Evolutionary conservation across 2,329 filamentous ascomycete genomes (phyloP), one percentile per base, ranked within the genome.

Genomic region (Thermomyces lanuginosus): DNA sequence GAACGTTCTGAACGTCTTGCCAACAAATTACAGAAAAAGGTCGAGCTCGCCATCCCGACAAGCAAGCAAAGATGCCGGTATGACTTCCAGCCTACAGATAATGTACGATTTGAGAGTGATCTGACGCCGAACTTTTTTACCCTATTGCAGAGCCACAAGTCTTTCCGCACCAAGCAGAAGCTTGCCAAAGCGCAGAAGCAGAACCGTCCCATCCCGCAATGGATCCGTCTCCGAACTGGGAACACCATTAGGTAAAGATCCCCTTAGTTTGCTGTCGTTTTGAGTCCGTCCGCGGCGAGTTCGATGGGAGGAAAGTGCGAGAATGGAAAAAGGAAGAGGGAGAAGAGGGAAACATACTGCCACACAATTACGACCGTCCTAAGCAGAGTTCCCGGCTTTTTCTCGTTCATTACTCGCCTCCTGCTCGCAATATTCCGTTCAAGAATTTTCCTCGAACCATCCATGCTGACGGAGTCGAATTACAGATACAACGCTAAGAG

Each of bases 101-200:
- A 11, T 20, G 16, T 15, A 14, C n/a, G 18, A 22, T 26, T 28
- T 15, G 16, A 14, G 2, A 4, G 2, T 24, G 8, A 16, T 16
- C n/a, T 16, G n/a, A 16, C 8, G 13, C 22, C 15, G 11, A 15
- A 20, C 6, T 6, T 8, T 9, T 21, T 9, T 20, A 8, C n/a
- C 23, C 10, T 21, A 18, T 22, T 23, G 58, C 61, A 95, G 86
- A 86, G 78, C 77, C 83, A 98, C 72, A 98, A 98, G 78, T 81
- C 84, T 61, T 98, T 98, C 83, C 80, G 84, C 63, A 93, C 84
- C 67, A 98, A 98, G 84, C 79, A 91, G 67, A 98, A 98, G 89
- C 83, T 98, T 70, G 89, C 89, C 60, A 93, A 86, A 74, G 89
- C 89, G 61, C 86, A 95, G 74, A 95, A 92, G 76, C 86, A 95